Base-by-base conservation (phyloP, 306 rosid species). In the Lablab purpureus region DNA sequence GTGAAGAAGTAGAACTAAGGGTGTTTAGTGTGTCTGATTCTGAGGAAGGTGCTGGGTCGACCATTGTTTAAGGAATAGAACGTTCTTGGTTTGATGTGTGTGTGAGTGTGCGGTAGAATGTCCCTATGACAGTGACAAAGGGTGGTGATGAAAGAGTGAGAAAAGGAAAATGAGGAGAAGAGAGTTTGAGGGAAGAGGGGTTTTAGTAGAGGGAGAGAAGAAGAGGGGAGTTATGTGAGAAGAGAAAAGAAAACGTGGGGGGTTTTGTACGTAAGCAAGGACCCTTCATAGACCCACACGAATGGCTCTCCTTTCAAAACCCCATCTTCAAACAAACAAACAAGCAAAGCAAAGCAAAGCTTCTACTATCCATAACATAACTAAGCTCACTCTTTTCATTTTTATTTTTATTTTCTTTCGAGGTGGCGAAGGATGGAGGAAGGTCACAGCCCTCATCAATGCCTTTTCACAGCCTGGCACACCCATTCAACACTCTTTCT, bases 201-300 rank as follows among this genome's bases (percentile, higher is more conserved):
- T 73, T 81, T 84, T 75, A 75, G 50, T 40, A 67, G 78, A 47
- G 19, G 37, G 23, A 56, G 11, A 13, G 40, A 19, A 77, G 0
- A 6, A 27, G 14, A 45, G 45, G 17, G 49, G 50, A 5, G 71
- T 34, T 55, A 76, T 69, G 83, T 76, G 49, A 21, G 9, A 23
- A 25, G 27, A 21, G 18, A 56, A 56, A 23, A 59, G 3, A 36
- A 18, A 64, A 87, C 80, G 92, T 68, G 93, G 79, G 73, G 88
- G 69, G 59, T 75, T 67, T 56, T 66, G 45, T 10, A n/a, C 1
- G 17, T 30, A 12, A 43, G 2, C 5, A 41, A 62, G 81, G 84
- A 43, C 73, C 87, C 78, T 6, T 41, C 25, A 41, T 0, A 70
- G 85, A 41, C 85, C 87, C 85, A 75, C 91, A 84, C 91, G 88